Base-by-base conservation (phyloP, 164 flowering plant species). In the Sextonia rubra region DNA sequence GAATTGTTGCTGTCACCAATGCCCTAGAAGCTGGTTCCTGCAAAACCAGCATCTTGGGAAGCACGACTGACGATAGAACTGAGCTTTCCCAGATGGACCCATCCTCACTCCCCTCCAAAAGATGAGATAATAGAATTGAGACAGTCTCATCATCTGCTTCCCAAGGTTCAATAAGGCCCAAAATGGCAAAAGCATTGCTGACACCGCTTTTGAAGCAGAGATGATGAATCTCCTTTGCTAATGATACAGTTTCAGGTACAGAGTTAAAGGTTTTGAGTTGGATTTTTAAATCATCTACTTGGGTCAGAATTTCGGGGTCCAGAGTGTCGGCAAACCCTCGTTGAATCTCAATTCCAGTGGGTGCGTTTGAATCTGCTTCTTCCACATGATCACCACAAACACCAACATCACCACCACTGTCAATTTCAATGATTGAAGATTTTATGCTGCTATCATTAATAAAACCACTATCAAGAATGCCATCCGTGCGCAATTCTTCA, bases 81-180 rank as follows among this genome's bases (percentile, higher is more conserved):
- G 76, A 89, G 79, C 87, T 78, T 17, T 85, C 84, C 96, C 92
- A 88, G 60, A 70, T 75, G 56, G 77, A 73, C 27, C 77, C 82
- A 23, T 85, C 81, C 48, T 78, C 87, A 44, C 27, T 70, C 65
- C 80, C 84, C 73, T 30, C 74, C 12, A 73, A 60, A 47, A 91
- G 77, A 80, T 86, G 82, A 68, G 84, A 75, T 18, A 90, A 32
- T n/a, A 93, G 75, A 79, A 85, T 66, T 0, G 91, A 81, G 30
- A 87, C 82, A 20, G 76, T 76, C 76, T 89, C 94, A 64, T 93
- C 94, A 49, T 88, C 87, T 23, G 81, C 85, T 69, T 79, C 75
- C 94, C 98, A 91, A 64, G 90, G 94, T 74, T 91, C 90, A 67
- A 92, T 81, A 72, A 86, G 12, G 67, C 76, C 82, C 79, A 91